phyloP scores from a whole-genome alignment of 2,329 filamentous ascomycete species.

The Botrytis squamosa region DNA sequence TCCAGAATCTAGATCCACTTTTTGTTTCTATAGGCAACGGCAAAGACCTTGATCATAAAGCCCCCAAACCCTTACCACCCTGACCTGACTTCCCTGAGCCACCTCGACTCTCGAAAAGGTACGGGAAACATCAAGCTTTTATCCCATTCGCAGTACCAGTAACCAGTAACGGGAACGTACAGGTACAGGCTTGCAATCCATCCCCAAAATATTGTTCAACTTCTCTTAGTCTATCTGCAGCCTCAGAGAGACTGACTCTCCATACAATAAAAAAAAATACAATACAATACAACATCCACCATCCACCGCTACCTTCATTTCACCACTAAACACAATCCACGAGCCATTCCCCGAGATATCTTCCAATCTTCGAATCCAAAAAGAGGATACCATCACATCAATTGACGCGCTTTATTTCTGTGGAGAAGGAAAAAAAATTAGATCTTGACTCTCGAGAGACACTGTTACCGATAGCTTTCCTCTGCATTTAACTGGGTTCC shows the following conservation, averaged over 20 bases:
- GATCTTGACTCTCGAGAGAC: background rate
- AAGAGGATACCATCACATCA: constrained; percentile 14
- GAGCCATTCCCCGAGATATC: background rate
- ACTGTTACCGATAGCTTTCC: constrained; percentile 13
- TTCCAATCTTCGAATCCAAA: background rate
- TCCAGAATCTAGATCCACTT: constrained; percentile 15
- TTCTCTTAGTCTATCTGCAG: background rate
- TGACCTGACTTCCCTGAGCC: background rate
- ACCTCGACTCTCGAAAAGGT: constrained; percentile 5
- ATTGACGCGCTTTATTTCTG: constrained; percentile 14
- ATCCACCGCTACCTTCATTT: background rate
- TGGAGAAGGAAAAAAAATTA: constrained; percentile 1
- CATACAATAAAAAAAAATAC: background rate
- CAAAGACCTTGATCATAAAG: background rate
- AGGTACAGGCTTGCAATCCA: constrained; percentile 1
- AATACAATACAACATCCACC: background rate
- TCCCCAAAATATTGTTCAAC: constrained; percentile 6
- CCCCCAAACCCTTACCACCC: background rate
- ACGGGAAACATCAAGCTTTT: background rate
- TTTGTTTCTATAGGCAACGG: constrained; percentile 18
- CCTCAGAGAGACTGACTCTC: background rate
- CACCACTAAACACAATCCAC: constrained; percentile 8
- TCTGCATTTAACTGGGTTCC: background rate
- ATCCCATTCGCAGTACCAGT: constrained; percentile 8
- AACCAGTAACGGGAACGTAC: background rate